Evolutionary conservation across 1,284 basidiomycete genomes (phyloP), one percentile per base, ranked within the genome.

Genomic region (Malassezia globosa): DNA sequence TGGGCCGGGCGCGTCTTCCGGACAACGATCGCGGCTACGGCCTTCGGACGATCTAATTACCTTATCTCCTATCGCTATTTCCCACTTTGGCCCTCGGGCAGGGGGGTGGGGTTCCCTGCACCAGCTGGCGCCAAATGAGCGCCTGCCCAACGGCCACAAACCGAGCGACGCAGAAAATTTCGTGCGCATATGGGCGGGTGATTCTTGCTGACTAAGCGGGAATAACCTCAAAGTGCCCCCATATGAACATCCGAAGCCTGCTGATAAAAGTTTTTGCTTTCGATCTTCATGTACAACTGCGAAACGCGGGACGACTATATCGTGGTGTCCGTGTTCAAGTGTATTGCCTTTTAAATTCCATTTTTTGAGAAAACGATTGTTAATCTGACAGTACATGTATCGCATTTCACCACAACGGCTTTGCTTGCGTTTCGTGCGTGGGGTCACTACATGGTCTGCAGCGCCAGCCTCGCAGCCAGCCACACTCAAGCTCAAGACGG

Each of bases 401-500:
- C 58, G 52, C 49, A 37, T 53, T 37, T 48, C 55, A 47, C 44
- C 53, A 16, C 16, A 33, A 18, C 26, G 49, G 46, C 13, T 44
- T 47, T 31, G 16, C 45, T 24, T 55, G 55, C 37, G 46, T 37
- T 27, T 47, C 51, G 19, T 56, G 51, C 51, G 58, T 48, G n/a
- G 13, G 25, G 51, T 62, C 33, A 57, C 67, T 45, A 69, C 64
- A 11, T 55, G 50, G 26, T 64, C 67, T 10, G 42, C 57, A 26
- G 61, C 66, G 34, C 66, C 66, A 5, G 55, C 56, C 3, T 56
- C 64, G 21, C 58, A 64, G 54, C 88, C 89, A 18, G 94, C 92
- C 5, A 79, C 82, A 1, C 78, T 99, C 18, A 89, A 95, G 74
- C 79, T 97, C 52, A 92, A 94, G 75, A 82, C 87, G 6, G 92